Base-by-base conservation (phyloP, 257 asterid genomes). In the Echium plantagineum region DNA sequence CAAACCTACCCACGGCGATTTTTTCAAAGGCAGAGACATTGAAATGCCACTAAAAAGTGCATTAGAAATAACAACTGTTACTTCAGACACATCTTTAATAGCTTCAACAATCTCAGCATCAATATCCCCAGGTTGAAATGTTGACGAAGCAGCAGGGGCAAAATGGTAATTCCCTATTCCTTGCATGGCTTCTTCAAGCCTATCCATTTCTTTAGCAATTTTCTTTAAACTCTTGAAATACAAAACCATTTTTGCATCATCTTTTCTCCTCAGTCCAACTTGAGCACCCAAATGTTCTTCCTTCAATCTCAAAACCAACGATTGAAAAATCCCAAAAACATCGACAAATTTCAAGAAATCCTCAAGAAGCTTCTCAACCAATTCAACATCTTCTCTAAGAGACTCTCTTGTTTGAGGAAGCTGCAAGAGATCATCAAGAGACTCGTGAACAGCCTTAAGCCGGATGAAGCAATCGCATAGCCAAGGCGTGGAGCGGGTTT, bases 351-450 rank as follows among this genome's bases (percentile, higher is more conserved):
- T 62, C 38, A 89, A 85, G 58, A 86, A 80, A 31, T 82, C 85
- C 38, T 89, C 89, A 3, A 89, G 78, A 70, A 86, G 77, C 83
- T 80, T 89, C 68, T 89, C 97, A 32, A 77, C 61, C 52, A 85
- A 67, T 1, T 52, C 59, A 1, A 73, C 38, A 65, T 63, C 61
- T 9, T 71, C 71, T 48, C 70, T 64, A 38, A 89, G 68, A 0
- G 83, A 75, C 17, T 86, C 95, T 2, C 83, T 86, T 8, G 94
- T 76, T 70, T 80, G 95, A 4, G 97, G 94, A 56, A 89, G 87
- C 57, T 73, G 89, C 63, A 89, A 83, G 72, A 86, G 86, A 63
- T 89, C 95, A 53, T 89, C 97, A 32, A 89, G 85, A 4, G 81
- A 79, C 42, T 89, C 97, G 52, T 84, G 94, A 46, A 84, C 82